Evolutionary conservation across 768 basidiomycete genomes (phyloP), one percentile per base, ranked within the genome.

Genomic region (Boletus subcaerulescens): DNA sequence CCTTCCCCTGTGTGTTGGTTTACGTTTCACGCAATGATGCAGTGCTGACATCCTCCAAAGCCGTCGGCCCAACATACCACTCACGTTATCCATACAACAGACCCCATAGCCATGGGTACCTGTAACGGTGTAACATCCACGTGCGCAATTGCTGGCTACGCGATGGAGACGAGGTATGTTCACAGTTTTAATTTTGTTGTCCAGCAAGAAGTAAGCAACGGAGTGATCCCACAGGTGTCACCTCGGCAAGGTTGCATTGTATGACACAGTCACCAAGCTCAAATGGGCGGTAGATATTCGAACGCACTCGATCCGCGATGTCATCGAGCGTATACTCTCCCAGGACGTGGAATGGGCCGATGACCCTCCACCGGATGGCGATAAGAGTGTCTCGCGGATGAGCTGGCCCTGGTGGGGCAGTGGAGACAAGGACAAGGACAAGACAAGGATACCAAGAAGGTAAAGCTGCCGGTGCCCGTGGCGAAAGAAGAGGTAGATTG

Each of bases 21-120:
- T 12, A 17, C 15, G 1, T 41, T 52, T 44, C 31, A 39, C 15
- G 44, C 3, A 11, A 7, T 17, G 29, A 32, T 18, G 39, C 29
- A 50, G 20, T 49, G 24, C 53, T 55, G 3, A 62, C 31, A 24
- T 43, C 43, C 15, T 45, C 4, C 31, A 17, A 61, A 89, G 87
- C 88, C 86, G 0, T 84, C 86, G 2, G 77, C 78, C 0, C 81
- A 85, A 4, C 89, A 91, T 58, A 77, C 96, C 40, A 93, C 88
- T 0, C 93, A 98, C 64, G 78, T 98, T 9, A 96, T 90, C 64
- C 89, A 98, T 66, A 98, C 89, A 1, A 95, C 88, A 20, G 96
- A 98, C 76, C 95, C 95, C 0, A 91, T 98, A 35, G 82, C 95
- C 4, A 89, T 90, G 82, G 91, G 90, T 1, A 78, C 78, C 0